These are phyloP conservation scores for Haplosporangium gracile DNA, from an alignment of 192 early-diverging fungal genomes.

Conservation along the genomic window DNA sequence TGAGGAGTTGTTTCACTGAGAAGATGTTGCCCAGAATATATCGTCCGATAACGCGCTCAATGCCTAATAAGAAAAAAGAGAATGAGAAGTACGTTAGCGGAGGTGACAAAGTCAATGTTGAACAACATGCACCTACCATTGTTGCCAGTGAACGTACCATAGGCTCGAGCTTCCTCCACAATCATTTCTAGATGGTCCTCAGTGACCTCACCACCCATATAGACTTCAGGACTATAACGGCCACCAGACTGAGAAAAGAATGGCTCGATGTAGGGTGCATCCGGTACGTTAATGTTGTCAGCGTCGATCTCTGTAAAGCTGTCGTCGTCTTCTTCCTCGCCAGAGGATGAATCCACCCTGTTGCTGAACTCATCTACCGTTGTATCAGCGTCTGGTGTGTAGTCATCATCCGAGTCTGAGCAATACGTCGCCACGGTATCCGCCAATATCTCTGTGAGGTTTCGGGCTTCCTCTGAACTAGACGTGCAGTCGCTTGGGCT, in stretches of 20 bases:
- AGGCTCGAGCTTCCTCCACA: slow-evolving; percentile 25
- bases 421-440: neutral
- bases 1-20: slow-evolving; percentile 13
- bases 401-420: slow-evolving; percentile 29
- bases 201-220: neutral
- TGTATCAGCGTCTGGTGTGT: slow-evolving; percentile 19
- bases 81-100: neutral
- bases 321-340: slow-evolving; percentile 42
- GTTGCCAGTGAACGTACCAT: slow-evolving; percentile 13
- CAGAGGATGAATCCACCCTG: slow-evolving; percentile 14
- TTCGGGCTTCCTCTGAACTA: neutral
- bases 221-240: neutral
- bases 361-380: slow-evolving; percentile 17
- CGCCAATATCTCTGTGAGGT: slow-evolving; percentile 2
- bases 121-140: neutral
- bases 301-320: slow-evolving; percentile 49
- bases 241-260: slow-evolving; percentile 4
- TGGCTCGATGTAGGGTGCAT: neutral
- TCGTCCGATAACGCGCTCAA: slow-evolving; percentile 12
- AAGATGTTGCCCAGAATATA: slow-evolving; percentile 8
- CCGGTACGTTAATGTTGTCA: slow-evolving; percentile 33
- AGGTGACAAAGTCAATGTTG: neutral
- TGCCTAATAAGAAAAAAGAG: slow-evolving; percentile 9
- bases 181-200: slow-evolving; percentile 15
- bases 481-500: slow-evolving; percentile 17